These are phyloP conservation scores for Myriangium duriaei DNA, from an alignment of 2,329 filamentous ascomycete genomes.

Conservation along the genomic window DNA sequence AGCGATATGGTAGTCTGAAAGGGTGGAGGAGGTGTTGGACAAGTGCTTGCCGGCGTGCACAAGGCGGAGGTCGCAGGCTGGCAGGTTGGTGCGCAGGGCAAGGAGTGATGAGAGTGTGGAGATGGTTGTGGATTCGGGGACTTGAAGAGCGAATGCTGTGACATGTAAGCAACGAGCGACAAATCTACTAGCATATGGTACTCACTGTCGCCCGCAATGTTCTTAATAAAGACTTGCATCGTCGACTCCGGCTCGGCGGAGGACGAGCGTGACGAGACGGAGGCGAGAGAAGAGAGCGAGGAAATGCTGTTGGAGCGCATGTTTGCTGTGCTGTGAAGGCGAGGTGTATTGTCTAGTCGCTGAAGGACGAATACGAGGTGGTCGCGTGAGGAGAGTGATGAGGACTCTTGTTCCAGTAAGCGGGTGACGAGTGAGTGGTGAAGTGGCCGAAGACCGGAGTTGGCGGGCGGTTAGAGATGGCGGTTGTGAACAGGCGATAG, in stretches of 20 bases:
- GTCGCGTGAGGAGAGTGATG: no score
- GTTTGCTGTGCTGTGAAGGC: no score
- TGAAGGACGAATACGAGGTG: not conserved
- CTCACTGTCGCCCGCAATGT: slow-evolving; percentile 46
- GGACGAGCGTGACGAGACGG: slow-evolving; percentile 22
- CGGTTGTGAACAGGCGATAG: slow-evolving; percentile 8
- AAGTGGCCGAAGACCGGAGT: slow-evolving; percentile 5
- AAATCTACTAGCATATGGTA: slow-evolving; percentile 17
- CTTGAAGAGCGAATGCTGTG: slow-evolving; percentile 43
- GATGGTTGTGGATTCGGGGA: slow-evolving; percentile 42
- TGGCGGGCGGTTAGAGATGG: slow-evolving; percentile 8
- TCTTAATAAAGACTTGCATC: slow-evolving; percentile 51
- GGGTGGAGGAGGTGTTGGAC: slow-evolving; percentile 27
- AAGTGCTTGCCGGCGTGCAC: slow-evolving; percentile 48
- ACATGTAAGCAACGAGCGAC: slow-evolving; percentile 1
- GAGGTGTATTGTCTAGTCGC: slow-evolving; percentile 7
- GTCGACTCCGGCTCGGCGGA: slow-evolving; percentile 36
- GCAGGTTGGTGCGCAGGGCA: slow-evolving; percentile 44
- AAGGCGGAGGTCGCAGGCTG: slow-evolving; percentile 40
- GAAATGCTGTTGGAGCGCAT: slow-evolving; percentile 32
- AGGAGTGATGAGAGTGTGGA: slow-evolving; percentile 44
- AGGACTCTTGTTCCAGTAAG: no score
- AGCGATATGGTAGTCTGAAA: slow-evolving; percentile 37
- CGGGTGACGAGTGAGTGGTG: not conserved
- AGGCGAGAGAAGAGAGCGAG: slow-evolving; percentile 24